A percentile compares a stretch with the other conserved stretches of the same genome.
phyloP scores from a whole-genome alignment of 208 protist genomes.

The Tritrichomonas musculus region DNA sequence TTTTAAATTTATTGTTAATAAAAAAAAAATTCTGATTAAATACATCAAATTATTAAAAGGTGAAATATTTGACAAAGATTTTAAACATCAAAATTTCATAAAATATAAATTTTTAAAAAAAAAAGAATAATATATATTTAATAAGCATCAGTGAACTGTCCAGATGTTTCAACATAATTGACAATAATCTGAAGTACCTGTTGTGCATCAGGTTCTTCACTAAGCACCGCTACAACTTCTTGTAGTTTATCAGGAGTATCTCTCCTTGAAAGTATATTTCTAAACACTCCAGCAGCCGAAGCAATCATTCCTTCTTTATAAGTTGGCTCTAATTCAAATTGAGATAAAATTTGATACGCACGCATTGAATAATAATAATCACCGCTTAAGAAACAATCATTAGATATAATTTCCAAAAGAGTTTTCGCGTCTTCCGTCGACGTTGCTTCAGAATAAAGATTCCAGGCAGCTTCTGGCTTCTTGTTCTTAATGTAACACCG shows the following conservation, averaged over 20 bases:
- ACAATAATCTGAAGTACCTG: not conserved
- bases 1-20: too few relatives aligned
- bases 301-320: not conserved
- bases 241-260: not conserved
- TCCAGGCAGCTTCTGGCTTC: not conserved
- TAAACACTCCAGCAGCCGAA: slow-evolving; percentile 9
- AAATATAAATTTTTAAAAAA: too few relatives aligned
- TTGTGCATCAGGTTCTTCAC: not conserved
- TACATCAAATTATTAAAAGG: too few relatives aligned
- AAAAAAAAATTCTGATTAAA: too few relatives aligned
- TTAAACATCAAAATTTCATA: too few relatives aligned
- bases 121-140: too few relatives aligned
- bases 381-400: not conserved
- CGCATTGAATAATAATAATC: not conserved
- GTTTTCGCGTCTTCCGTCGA: not conserved
- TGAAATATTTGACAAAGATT: too few relatives aligned
- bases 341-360: not conserved
- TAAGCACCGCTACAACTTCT: not conserved
- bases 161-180: not conserved
- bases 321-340: not conserved
- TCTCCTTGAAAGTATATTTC: not conserved
- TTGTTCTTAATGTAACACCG: not conserved
- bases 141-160: too few relatives aligned
- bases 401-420: slow-evolving; percentile 12
- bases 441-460: not conserved